Evolutionary conservation across 2,329 filamentous ascomycete species (phyloP).

Genomic region (Scorias spongiosa): DNA sequence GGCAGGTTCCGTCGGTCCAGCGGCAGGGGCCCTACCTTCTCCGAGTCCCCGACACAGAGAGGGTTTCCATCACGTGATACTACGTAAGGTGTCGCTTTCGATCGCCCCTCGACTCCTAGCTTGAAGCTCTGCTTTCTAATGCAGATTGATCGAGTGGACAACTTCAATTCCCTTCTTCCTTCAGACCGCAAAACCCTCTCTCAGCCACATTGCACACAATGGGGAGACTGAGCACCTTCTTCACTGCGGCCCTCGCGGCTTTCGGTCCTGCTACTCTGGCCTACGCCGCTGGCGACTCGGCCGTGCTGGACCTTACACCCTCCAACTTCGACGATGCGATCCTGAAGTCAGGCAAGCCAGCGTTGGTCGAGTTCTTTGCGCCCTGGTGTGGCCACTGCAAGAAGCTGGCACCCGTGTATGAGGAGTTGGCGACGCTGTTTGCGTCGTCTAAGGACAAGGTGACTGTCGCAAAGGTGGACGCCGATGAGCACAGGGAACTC

Average conservation of each 20-base stretch:
- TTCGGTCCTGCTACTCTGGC: slow-evolving; percentile 14
- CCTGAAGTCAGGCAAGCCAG: slow-evolving; percentile 81
- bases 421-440: slow-evolving; percentile 68
- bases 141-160: too few relatives aligned
- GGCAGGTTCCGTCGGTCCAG: too few relatives aligned
- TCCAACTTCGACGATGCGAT: slow-evolving; percentile 85
- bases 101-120: too few relatives aligned
- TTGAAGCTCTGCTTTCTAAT: too few relatives aligned
- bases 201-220: slow-evolving; percentile 22
- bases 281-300: slow-evolving; percentile 51
- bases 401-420: slow-evolving; percentile 84
- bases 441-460: slow-evolving; percentile 60
- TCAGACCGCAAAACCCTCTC: too few relatives aligned
- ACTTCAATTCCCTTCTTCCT: too few relatives aligned
- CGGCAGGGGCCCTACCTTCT: too few relatives aligned
- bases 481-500: slow-evolving; percentile 71
- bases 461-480: slow-evolving; percentile 89
- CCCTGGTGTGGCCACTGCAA: slow-evolving; percentile 99
- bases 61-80: too few relatives aligned
- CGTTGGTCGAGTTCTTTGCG: slow-evolving; percentile 94
- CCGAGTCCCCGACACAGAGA: too few relatives aligned
- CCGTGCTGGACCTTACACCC: slow-evolving; percentile 79
- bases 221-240: slow-evolving; percentile 30
- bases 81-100: too few relatives aligned
- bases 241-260: slow-evolving; percentile 31